Evolutionary conservation across 441 rosid species (phyloP).

Genomic region (Croton setiger): DNA sequence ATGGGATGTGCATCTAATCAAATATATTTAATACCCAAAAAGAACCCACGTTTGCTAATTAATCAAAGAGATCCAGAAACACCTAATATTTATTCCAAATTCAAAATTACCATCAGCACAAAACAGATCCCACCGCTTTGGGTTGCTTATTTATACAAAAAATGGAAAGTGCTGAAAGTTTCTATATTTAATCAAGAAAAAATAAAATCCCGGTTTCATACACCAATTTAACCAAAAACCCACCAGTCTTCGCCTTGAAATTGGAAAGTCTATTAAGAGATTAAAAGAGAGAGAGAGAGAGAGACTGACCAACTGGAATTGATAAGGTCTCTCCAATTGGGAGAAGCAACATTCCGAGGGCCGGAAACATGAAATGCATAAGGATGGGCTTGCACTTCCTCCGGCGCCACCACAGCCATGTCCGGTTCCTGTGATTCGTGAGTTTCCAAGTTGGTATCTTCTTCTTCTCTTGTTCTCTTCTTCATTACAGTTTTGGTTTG

Average conservation of each 20-base stretch:
- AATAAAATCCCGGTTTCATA: background rate
- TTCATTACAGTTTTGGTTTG: background rate
- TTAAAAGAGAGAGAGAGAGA: background rate
- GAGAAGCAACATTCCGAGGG: slow-evolving; percentile 76
- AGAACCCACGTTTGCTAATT: background rate
- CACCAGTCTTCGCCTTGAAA: background rate
- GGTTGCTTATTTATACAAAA: too few relatives aligned
- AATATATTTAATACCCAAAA: too few relatives aligned
- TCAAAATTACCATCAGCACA: too few relatives aligned
- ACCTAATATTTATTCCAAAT: background rate
- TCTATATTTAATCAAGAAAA: background rate
- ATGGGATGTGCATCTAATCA: too few relatives aligned
- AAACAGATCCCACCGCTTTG: too few relatives aligned
- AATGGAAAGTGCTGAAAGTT: too few relatives aligned
- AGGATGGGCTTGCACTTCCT: slow-evolving; percentile 52
- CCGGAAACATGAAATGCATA: slow-evolving; percentile 86
- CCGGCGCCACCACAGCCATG: slow-evolving; percentile 6
- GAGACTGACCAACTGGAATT: slow-evolving; percentile 72
- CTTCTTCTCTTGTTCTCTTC: slow-evolving; percentile 8
- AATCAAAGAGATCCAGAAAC: background rate
- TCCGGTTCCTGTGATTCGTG: slow-evolving; percentile 20
- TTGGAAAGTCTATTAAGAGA: background rate
- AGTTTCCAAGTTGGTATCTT: background rate
- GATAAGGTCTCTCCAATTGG: slow-evolving; percentile 92
- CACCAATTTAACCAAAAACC: background rate